Conservation (phyloP, 2,329 filamentous ascomycete species). For the Fusarium nisikadoi region DNA sequence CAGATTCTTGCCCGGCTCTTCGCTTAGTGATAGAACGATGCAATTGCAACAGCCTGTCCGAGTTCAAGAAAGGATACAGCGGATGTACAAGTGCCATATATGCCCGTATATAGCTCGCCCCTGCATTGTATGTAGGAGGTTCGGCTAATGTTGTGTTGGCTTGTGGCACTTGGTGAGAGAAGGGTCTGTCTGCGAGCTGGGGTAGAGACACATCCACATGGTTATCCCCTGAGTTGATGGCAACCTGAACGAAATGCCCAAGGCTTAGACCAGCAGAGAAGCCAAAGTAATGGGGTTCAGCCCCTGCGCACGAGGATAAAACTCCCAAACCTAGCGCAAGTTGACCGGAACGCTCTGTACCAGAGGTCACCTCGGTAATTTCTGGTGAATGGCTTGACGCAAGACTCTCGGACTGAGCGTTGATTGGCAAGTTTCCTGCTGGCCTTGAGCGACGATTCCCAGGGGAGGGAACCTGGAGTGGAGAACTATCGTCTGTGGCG, state of each 20-base stretch:
- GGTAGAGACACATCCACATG: neutral
- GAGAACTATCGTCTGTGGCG: neutral
- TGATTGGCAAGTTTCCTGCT: neutral
- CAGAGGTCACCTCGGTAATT: neutral
- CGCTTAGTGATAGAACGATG: neutral
- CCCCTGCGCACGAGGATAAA: neutral
- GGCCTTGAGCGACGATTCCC: neutral
- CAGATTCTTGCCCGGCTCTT: neutral
- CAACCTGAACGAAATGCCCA: neutral
- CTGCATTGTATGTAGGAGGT: neutral
- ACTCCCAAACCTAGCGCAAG: neutral
- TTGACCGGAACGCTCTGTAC: neutral
- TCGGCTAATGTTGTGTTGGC: neutral
- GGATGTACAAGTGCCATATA: neutral
- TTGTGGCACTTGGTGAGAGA: neutral
- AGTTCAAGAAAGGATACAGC: neutral
- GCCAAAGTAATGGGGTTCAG: neutral
- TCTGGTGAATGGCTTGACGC: neutral
- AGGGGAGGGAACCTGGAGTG: neutral
- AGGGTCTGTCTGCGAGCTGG: neutral
- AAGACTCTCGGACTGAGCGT: neutral
- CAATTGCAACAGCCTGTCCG: neutral
- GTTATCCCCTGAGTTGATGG: neutral
- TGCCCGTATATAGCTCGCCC: neutral
- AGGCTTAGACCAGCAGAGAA: neutral